A percentile compares a stretch with the other conserved stretches of the same genome.
Conservation (phyloP, 2,329 filamentous ascomycete species). For the Penicillium capsulatum region DNA sequence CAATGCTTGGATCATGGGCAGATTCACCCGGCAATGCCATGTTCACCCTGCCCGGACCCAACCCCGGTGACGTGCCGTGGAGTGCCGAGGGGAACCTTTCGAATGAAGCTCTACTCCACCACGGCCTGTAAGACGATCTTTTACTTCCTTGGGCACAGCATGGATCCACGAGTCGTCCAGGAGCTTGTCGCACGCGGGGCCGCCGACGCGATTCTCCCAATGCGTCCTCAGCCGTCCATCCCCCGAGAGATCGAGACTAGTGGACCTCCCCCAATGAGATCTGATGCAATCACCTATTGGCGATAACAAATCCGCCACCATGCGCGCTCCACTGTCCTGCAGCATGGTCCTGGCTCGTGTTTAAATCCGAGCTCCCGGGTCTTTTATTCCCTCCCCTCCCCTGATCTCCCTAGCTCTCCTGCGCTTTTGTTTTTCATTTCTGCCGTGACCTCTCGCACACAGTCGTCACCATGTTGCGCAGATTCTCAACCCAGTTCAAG, state of each 20-base stretch:
- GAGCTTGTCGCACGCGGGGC: conserved; percentile 23
- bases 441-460: conserved; percentile 6
- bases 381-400: conserved; percentile 13
- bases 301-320: conserved; percentile 25
- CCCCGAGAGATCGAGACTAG: conserved; percentile 18
- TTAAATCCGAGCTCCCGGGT: conserved; percentile 17
- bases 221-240: conserved; percentile 7
- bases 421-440: conserved; percentile 11
- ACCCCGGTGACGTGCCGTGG: conserved; percentile 8
- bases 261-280: conserved; percentile 15
- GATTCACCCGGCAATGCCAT: too few species aligned
- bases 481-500: conserved; percentile 40
- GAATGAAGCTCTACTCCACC: conserved; percentile 4
- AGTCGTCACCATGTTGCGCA: conserved; percentile 36
- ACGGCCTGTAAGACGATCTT: conserved; percentile 13
- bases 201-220: conserved; percentile 10
- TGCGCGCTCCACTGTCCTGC: conserved; percentile 23
- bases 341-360: conserved; percentile 20
- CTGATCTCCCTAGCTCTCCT: conserved; percentile 14
- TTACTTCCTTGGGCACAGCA: conserved; percentile 15
- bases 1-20: too few species aligned
- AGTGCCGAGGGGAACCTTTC: too few species aligned
- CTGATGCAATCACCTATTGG: conserved; percentile 24
- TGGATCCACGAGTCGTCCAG: conserved; percentile 6
- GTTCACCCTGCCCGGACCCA: too few species aligned